These are phyloP conservation scores for Platanthera guangdongensis DNA, from an alignment of 106 monocot species.

Conservation along the genomic window DNA sequence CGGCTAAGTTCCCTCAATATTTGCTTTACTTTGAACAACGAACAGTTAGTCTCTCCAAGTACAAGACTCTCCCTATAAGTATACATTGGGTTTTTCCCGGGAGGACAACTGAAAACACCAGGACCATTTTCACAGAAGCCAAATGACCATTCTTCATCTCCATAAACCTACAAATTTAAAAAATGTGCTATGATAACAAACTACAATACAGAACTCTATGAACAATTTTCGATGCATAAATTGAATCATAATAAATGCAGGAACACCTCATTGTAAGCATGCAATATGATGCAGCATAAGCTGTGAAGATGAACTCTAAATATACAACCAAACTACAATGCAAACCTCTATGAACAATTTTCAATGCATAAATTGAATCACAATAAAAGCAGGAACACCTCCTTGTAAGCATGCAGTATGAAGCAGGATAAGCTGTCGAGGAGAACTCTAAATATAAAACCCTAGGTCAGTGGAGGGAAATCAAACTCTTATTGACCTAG, in stretches of 20 bases:
- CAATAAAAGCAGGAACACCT: not conserved
- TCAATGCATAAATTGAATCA: not conserved
- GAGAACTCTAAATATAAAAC: no score
- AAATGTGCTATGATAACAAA: not conserved
- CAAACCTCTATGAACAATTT: not conserved
- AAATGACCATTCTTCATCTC: conserved; percentile 96
- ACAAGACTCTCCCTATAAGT: conserved; percentile 73
- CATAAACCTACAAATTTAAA: conserved; percentile 55
- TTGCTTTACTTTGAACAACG: conserved; percentile 55
- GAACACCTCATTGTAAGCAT: not conserved
- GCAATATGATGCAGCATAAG: not conserved
- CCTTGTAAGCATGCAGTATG: not conserved
- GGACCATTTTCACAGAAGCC: conserved; percentile 82
- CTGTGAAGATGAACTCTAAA: no score
- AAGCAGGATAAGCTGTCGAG: no score
- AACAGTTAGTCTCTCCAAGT: conserved; percentile 67
- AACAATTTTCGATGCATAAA: not conserved
- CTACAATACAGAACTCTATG: not conserved
- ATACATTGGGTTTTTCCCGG: conserved; percentile 88
- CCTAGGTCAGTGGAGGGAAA: no score
- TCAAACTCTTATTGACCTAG: no score
- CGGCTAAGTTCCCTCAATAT: conserved; percentile 77
- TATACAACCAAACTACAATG: not conserved
- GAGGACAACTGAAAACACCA: conserved; percentile 89
- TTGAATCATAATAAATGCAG: not conserved